phyloP scores from a whole-genome alignment of 768 basidiomycete species.

The Boletus coccyginus region DNA sequence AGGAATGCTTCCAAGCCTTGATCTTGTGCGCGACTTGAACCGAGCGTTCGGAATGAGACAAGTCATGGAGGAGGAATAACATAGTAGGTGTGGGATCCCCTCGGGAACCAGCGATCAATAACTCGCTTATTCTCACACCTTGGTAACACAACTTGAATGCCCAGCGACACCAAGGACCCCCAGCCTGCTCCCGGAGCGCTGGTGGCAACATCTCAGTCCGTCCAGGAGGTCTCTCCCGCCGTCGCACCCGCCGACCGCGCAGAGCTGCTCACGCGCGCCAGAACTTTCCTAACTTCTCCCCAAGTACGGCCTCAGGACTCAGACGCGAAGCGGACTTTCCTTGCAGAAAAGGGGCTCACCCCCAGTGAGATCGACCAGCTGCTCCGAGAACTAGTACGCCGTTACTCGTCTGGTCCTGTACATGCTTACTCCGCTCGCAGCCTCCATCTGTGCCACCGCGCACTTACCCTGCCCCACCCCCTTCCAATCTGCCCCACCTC shows the following conservation, averaged over 20 bases:
- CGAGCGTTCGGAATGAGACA: background rate
- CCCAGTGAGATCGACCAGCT: conserved; percentile 57
- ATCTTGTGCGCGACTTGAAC: too few species aligned
- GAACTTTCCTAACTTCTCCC: conserved; percentile 63
- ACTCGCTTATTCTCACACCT: too few species aligned
- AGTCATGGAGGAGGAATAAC: conserved; percentile 9
- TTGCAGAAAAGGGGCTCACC: conserved; percentile 68
- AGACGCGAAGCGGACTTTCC: conserved; percentile 57
- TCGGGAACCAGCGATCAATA: too few species aligned
- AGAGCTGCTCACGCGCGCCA: conserved; percentile 54
- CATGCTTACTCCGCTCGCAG: conserved; percentile 18
- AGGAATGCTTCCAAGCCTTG: background rate
- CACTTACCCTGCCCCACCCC: conserved; percentile 67
- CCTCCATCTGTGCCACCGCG: conserved; percentile 62
- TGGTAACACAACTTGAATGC: conserved; percentile 4
- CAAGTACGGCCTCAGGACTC: conserved; percentile 59
- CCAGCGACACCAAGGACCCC: conserved; percentile 5
- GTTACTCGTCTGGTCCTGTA: background rate
- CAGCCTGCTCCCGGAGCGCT: background rate
- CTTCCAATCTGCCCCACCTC: conserved; percentile 66
- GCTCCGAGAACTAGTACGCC: conserved; percentile 53
- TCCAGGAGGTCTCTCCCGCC: background rate
- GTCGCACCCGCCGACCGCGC: conserved; percentile 26
- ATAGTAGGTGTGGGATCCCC: too few species aligned
- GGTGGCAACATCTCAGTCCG: background rate